Base-by-base conservation (phyloP, 164 flowering plant species). In the Malania oleifera region DNA sequence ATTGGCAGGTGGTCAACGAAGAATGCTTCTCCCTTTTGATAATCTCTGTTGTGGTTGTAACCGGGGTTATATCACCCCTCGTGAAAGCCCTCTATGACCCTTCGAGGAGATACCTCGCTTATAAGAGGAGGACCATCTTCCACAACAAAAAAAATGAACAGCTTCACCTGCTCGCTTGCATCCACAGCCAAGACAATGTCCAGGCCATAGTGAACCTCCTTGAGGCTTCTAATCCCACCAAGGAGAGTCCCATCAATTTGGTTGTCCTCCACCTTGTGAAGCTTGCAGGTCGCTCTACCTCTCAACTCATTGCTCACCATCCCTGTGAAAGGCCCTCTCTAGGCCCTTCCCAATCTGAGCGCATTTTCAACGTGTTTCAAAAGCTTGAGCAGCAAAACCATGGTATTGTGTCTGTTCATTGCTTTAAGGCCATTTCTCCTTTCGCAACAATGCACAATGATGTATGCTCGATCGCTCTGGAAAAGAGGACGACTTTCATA, bases 371-470 rank as follows among this genome's bases (percentile, higher is more conserved):
- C 17, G 71, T 75, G 3, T 81, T 83, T 59, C 34, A 31, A 12
- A 59, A 43, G 18, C 66, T 52, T 13, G 76, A 70, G 23, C 59
- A 27, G 8, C 62, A 26, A 2, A 27, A 37, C 56, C 20, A 28
- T 1, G 66, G 64, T 12, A 5, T n/a, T 6, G 62, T 67, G 7
- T 6, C 50, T 0, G 44, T 77, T 39, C 54, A 73, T 1, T 55
- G 58, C 57, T 75, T 60, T 34, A 70, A 69, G n/a, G 73, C 63
- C 24, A 66, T 76, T n/a, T 55, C 79, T 0, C 82, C 86, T 20
- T 71, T 56, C 19, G 56, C 65, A 4, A 68, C 75, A 1, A 79
- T 81, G 80, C 80, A 81, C 51, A 61, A 79, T 13, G 83, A 77
- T 35, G 75, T 79, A 1, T 76, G 86, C 56, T 31, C 63, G 14